These are phyloP conservation scores for Cylindrotheca closterium DNA, from an alignment of 108 stramenopile species.

Conservation along the genomic window DNA sequence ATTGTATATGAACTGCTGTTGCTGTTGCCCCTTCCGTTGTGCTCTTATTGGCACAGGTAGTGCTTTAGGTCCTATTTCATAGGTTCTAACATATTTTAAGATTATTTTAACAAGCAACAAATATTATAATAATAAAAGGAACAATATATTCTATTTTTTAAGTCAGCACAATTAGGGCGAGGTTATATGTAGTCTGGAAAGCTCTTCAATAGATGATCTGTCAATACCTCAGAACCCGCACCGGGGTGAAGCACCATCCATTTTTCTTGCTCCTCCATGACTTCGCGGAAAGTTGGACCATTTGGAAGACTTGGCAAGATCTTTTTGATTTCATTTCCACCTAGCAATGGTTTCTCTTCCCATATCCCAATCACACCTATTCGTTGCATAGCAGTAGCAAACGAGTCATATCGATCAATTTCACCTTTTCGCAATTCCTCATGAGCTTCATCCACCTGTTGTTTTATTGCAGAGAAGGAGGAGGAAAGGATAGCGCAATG, in stretches of 20 bases:
- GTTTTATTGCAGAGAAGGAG: too few relatives aligned
- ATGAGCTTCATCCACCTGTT: constrained; percentile 59
- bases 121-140: background rate
- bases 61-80: too few relatives aligned
- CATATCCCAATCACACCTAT: constrained; percentile 78
- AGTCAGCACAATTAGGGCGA: background rate
- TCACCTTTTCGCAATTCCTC: constrained; percentile 66
- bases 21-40: background rate
- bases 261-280: constrained; percentile 82
- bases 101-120: too few relatives aligned
- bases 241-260: constrained; percentile 84
- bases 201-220: constrained; percentile 42
- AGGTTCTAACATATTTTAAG: too few relatives aligned
- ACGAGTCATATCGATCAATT: constrained; percentile 67
- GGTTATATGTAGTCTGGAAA: constrained; percentile 49
- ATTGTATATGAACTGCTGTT: constrained; percentile 2
- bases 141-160: background rate
- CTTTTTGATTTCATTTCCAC: constrained; percentile 68
- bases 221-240: constrained; percentile 50
- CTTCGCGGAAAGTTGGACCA: constrained; percentile 77
- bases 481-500: too few relatives aligned
- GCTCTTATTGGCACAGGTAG: too few relatives aligned
- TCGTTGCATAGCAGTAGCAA: constrained; percentile 75
- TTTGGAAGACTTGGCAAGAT: constrained; percentile 62
- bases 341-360: constrained; percentile 70